Evolutionary conservation across 2,329 filamentous ascomycete species (phyloP), one percentile per base, ranked within the genome.

Genomic region (Xylaria sp.): DNA sequence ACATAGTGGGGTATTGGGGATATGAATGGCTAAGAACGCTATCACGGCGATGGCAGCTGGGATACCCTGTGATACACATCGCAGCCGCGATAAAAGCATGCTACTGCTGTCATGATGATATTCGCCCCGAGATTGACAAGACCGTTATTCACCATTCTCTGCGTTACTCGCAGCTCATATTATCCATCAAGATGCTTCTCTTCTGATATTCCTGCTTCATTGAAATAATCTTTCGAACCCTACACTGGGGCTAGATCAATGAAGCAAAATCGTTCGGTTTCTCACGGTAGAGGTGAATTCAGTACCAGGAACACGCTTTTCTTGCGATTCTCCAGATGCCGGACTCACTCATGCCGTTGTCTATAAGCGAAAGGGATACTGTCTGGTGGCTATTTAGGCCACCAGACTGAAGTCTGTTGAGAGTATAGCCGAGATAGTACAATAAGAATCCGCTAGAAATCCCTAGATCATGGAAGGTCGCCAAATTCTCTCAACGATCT

Each of bases 401-500:
- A 66, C 18, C 3, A 39, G 13, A 20, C n/a, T 56, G 6, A 28
- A 61, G 8, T 25, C 18, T 23, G 18, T 55, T 1, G 28, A 52
- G 13, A 51, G 15, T 33, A 18, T 39, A 12, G 25, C 25, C 9
- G 20, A 58, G 18, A 41, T 3, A 23, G 20, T 43, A 20, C 8
- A 3, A 20, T 43, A 13, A 31, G 25, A 3, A 20, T 46, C 12
- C 39, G 25, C 3, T 41, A 41, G n/a, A n/a, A 64, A 18, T 18
- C 25, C 33, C 49, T 55, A 48, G 13, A 25, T 25, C 23, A 12
- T n/a, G 28, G 20, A 12, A 25, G 46, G 10, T 3, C 28, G 20
- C 28, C 25, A 10, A 49, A 36, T n/a, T 36, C 51, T 49, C 51
- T 46, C 49, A 23, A 39, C 46, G 28, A 49, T 31, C 9, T 64